Percentiles rank a stretch among this genome's conserved stretches.
Conservation (phyloP, 2,329 filamentous ascomycete species). For the Fusarium domesticum region DNA sequence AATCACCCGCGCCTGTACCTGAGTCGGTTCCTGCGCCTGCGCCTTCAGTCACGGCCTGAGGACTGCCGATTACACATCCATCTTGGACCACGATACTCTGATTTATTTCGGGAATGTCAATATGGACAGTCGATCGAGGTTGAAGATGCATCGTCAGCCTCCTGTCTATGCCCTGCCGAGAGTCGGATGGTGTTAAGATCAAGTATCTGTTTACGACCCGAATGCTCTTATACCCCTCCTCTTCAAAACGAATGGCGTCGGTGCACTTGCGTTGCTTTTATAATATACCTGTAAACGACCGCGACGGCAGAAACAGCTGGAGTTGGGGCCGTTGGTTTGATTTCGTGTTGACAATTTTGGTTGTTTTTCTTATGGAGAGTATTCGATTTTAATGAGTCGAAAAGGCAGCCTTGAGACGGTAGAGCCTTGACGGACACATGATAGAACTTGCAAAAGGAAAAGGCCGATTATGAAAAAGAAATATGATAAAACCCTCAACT, state of each 20-base stretch:
- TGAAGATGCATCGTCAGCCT: too few relatives aligned
- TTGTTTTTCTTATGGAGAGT: conserved; percentile 1
- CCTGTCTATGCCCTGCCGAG: too few relatives aligned
- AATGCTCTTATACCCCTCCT: conserved; percentile 31
- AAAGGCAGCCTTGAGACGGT: too few relatives aligned
- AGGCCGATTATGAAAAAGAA: too few relatives aligned
- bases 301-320: conserved; percentile 20
- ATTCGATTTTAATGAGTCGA: neutral
- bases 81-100: neutral
- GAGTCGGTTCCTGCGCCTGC: conserved; percentile 2
- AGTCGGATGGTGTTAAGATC: too few relatives aligned
- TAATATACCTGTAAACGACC: conserved; percentile 23
- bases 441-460: neutral
- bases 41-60: conserved; percentile 15
- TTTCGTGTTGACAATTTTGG: conserved; percentile 7
- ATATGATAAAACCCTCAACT: too few relatives aligned
- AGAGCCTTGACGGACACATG: neutral
- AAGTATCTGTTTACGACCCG: conserved; percentile 13
- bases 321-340: conserved; percentile 23
- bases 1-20: neutral
- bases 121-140: too few relatives aligned
- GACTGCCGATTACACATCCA: conserved; percentile 5
- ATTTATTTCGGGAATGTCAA: neutral
- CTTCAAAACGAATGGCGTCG: conserved; percentile 21
- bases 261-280: conserved; percentile 23